Conservation (phyloP, 1,139 yeast species). For the Taiozyma sp. region DNA sequence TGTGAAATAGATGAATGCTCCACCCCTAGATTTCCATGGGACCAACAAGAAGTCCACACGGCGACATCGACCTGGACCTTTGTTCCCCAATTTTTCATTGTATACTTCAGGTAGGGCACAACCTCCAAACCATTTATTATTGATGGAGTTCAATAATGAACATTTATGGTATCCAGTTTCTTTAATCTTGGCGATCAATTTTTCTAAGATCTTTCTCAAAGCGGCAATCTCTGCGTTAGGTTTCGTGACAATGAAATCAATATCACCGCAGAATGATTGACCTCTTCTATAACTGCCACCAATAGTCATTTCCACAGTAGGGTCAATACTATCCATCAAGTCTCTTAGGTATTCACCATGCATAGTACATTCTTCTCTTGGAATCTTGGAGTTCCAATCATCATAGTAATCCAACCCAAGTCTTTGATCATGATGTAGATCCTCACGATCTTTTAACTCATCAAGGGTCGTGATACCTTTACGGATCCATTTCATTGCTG, state of each 20-base stretch:
- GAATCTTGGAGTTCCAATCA: conserved; percentile 46
- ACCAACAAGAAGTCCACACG: conserved; percentile 53
- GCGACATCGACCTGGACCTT: conserved; percentile 35
- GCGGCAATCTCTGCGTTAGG: conserved; percentile 25
- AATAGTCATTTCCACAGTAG: conserved; percentile 32
- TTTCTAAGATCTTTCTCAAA: conserved; percentile 21
- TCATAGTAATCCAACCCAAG: conserved; percentile 46
- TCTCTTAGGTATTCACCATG: conserved; percentile 37
- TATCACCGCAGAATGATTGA: conserved; percentile 45
- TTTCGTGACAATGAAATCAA: conserved; percentile 51
- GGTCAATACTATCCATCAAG: conserved; percentile 34
- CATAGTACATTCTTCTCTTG: conserved; percentile 40
- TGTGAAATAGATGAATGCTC: conserved; percentile 51
- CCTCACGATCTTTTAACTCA: conserved; percentile 32
- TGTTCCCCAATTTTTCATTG: conserved; percentile 15
- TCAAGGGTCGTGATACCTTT: conserved; percentile 37
- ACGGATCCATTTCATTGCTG: conserved; percentile 40
- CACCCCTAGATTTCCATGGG: conserved; percentile 47
- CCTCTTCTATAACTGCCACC: conserved; percentile 62
- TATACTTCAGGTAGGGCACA: conserved; percentile 14
- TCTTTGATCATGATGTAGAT: conserved; percentile 35
- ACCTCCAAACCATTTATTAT: conserved; percentile 16
- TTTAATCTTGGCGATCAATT: conserved; percentile 28
- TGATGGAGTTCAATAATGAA: conserved; percentile 5
- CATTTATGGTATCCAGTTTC: conserved; percentile 17